phyloP scores from a whole-genome alignment of 371 early-diverging fungal species.

The Mortierella sp. region DNA sequence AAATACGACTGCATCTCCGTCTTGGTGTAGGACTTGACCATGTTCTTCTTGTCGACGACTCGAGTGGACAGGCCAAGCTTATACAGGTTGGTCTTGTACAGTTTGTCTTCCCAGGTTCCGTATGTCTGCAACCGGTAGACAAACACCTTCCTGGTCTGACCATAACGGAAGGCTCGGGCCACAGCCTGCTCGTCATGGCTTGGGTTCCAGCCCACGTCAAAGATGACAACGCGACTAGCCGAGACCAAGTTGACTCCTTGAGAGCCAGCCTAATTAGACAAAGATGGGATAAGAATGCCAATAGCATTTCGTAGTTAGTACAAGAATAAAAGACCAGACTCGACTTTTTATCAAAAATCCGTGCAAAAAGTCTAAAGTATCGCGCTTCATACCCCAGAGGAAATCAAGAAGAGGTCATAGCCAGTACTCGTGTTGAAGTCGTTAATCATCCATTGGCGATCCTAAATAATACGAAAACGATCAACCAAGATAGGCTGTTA shows the following conservation, averaged over 20 bases:
- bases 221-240: conserved; percentile 90
- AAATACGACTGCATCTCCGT: conserved; percentile 65
- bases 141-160: conserved; percentile 79
- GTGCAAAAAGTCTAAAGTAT: not conserved
- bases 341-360: no score
- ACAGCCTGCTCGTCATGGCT: conserved; percentile 92
- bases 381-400: conserved; percentile 63
- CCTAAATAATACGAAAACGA: conserved; percentile 22
- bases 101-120: conserved; percentile 70
- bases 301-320: no score
- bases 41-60: conserved; percentile 74
- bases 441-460: conserved; percentile 82
- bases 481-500: not conserved
- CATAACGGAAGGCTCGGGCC: conserved; percentile 85
- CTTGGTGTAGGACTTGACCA: conserved; percentile 54
- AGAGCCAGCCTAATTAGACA: conserved; percentile 78
- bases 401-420: conserved; percentile 77
- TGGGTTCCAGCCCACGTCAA: conserved; percentile 98
- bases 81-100: conserved; percentile 65
- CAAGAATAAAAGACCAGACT: no score
- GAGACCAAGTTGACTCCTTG: conserved; percentile 92
- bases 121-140: conserved; percentile 80
- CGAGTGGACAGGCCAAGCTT: conserved; percentile 69
- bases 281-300: no score
- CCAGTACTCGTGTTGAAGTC: conserved; percentile 71